Conservation (phyloP, 371 early-diverging fungal genomes). For the Capillidium heterosporum region DNA sequence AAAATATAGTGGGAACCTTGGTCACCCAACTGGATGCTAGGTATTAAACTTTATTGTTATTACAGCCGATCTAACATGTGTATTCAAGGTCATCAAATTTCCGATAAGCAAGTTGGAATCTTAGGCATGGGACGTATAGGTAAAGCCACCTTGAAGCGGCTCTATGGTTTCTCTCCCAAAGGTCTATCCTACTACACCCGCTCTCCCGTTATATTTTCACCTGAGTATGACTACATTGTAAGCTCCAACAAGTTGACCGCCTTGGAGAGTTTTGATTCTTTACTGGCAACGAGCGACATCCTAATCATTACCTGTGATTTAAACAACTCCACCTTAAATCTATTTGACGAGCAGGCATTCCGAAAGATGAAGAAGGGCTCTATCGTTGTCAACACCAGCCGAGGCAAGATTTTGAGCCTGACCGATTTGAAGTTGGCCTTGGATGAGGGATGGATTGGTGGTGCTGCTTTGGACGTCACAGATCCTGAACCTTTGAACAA, state of each 20-base stretch:
- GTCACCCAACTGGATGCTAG: conserved; percentile 53
- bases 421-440: conserved; percentile 51
- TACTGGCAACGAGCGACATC: conserved; percentile 46
- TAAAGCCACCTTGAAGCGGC: conserved; percentile 41
- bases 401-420: conserved; percentile 65
- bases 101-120: conserved; percentile 45
- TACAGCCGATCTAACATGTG: background rate
- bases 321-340: conserved; percentile 39
- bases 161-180: conserved; percentile 45
- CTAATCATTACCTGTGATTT: conserved; percentile 56
- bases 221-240: background rate
- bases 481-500: conserved; percentile 65
- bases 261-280: conserved; percentile 17
- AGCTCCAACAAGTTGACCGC: background rate
- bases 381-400: conserved; percentile 60
- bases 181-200: conserved; percentile 31
- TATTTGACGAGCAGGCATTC: conserved; percentile 47
- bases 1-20: conserved; percentile 43
- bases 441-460: conserved; percentile 32
- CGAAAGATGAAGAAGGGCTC: conserved; percentile 43
- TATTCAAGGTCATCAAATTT: background rate
- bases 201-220: background rate
- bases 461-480: conserved; percentile 71
- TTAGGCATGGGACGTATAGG: conserved; percentile 79
- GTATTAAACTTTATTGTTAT: conserved; percentile 11